Base-by-base conservation (phyloP, 257 asterid genomes). In the Lavandula angustifolia region DNA sequence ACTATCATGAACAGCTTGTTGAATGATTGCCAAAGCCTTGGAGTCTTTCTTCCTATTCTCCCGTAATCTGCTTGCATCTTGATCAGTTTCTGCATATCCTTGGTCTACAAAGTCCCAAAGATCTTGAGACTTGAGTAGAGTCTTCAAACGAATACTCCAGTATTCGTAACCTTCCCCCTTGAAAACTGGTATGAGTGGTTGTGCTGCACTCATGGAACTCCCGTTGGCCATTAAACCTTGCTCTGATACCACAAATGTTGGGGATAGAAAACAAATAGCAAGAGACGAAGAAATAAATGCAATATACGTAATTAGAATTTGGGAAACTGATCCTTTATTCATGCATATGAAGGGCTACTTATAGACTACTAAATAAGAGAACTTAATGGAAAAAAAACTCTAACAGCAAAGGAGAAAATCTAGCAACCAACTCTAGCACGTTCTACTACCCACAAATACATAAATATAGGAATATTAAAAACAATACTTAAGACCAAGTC, bases 81-180 rank as follows among this genome's bases (percentile, higher is more conserved):
- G 7, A 32, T 54, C 61, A 13, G 61, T 3, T 8, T 58, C 33
- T 31, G 49, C 29, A 37, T 10, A 58, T 40, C 64, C 64, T 33
- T 59, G 33, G 17, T 59, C 51, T 7, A 59, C 64, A 4, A 59
- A 59, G 48, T 59, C 64, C 59, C 59, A 53, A 8, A 53, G 59
- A 29, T 53, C 59, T 53, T 57, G 63, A 57, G 63, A 57, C 44
- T 57, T 57, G 3, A 53, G 2, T 16, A 49, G 54, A 49, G 54
- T 49, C 33, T 16, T 49, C 54, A 49, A 16, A 17, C 33, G 54
- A 49, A 17, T 49, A 49, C 54, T 49, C 54, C 54, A 49, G 33
- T 17, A 49, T 49, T 49, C 12, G 54, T 49, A 49, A 12, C 54
- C 33, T 49, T 49, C 33, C 7, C 33, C 54, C 33, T 49, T 49